Conservation (phyloP, 805 yeast species). For the Candida multigemmis region DNA sequence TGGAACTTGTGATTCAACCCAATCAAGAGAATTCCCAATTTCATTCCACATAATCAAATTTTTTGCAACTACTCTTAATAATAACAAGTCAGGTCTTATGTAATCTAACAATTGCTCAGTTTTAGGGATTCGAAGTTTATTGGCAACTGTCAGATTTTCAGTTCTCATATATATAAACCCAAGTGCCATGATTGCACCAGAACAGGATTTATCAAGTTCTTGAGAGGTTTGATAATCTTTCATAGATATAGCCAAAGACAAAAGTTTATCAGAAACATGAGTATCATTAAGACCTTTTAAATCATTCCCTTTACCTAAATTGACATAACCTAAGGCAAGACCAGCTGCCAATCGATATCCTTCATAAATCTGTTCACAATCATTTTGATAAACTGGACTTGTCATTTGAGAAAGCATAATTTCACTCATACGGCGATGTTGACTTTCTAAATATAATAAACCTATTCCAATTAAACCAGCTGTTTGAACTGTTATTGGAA, state of each 20-base stretch:
- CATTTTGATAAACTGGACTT: constrained; percentile 44
- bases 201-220: constrained; percentile 51
- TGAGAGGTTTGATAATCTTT: constrained; percentile 55
- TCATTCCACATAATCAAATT: constrained; percentile 67
- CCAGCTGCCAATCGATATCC: constrained; percentile 86
- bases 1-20: constrained; percentile 59
- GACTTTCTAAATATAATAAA: constrained; percentile 64
- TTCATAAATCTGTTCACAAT: constrained; percentile 54
- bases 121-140: constrained; percentile 51
- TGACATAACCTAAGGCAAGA: constrained; percentile 74
- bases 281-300: constrained; percentile 53
- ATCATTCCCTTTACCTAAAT: constrained; percentile 66
- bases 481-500: constrained; percentile 73
- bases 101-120: constrained; percentile 55
- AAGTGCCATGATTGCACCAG: constrained; percentile 73
- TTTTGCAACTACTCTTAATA: constrained; percentile 54
- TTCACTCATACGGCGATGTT: constrained; percentile 81
- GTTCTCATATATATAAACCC: constrained; percentile 68
- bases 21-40: constrained; percentile 38
- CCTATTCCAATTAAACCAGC: constrained; percentile 93
- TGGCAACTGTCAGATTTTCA: constrained; percentile 49
- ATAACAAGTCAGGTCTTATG: constrained; percentile 67
- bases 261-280: constrained; percentile 50
- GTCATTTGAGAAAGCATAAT: constrained; percentile 63
- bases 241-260: constrained; percentile 48